These are phyloP conservation scores for Helichrysum umbraculigerum DNA, from an alignment of 129 eudicot genomes.

Conservation along the genomic window DNA sequence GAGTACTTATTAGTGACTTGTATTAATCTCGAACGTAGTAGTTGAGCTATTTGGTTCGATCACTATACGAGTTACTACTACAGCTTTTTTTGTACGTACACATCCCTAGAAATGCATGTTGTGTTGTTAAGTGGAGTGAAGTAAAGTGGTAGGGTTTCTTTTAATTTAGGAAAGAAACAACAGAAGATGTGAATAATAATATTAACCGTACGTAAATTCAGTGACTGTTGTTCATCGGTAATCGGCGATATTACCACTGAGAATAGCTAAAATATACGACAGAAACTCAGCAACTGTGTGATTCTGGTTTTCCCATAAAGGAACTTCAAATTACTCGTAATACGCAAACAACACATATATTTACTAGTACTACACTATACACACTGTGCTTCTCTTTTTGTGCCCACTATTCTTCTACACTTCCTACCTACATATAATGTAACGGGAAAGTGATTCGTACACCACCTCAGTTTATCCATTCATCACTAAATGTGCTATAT, in stretches of 20 bases:
- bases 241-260: conserved; percentile 29
- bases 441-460: too few relatives aligned
- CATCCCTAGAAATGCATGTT: background rate
- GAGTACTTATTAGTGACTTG: too few relatives aligned
- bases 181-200: background rate
- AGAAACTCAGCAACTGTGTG: background rate
- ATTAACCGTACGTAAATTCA: conserved; percentile 21
- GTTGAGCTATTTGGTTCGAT: too few relatives aligned
- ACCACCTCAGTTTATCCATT: too few relatives aligned
- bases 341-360: background rate
- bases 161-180: background rate
- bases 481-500: too few relatives aligned
- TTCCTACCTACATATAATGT: background rate
- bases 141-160: background rate
- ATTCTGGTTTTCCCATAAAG: conserved; percentile 16
- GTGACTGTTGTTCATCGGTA: conserved; percentile 36
- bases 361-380: too few relatives aligned
- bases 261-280: conserved; percentile 18
- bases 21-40: too few relatives aligned
- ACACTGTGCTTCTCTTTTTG: conserved; percentile 34
- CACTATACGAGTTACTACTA: too few relatives aligned
- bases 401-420: conserved; percentile 14
- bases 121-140: background rate
- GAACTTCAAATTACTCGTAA: background rate
- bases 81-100: background rate